Evolutionary conservation across 139 green algal genomes (phyloP), one percentile per base, ranked within the genome.

Genomic region (Chlamydomonas schloesseri): DNA sequence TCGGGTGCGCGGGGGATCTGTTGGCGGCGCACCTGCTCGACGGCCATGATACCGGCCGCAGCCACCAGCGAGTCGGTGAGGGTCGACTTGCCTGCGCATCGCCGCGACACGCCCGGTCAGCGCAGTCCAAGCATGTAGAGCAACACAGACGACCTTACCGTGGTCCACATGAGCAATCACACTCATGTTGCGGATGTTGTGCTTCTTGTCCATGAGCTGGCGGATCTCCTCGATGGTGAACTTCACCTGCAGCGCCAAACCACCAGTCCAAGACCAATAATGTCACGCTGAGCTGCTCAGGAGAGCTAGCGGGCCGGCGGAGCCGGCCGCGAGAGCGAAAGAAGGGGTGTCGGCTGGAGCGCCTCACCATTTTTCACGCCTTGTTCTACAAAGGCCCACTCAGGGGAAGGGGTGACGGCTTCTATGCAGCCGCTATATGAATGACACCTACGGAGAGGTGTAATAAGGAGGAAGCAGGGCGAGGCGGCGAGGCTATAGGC

Each of bases 61-160:
- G 98, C 98, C 84, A 99, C 98, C 87, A 99, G 94, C 20, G 97
- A 99, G 90, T 99, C 98, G 36, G 98, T 98, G 57, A 99, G 92
- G 14, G 96, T 99, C 29, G 96, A 98, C 95, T 99, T 99, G 88
- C 96, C 95, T 97, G 93, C 87, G 82, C 36, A 50, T 50, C 42
- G 42, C 42, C 42, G 10, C 29, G 31, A 28, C 77, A 42, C 46
- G 29, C 46, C 47, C 33, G 29, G 37, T 73, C 78, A 60, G 55
- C 55, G 62, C 37, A 37, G 76, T n/a, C 80, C 26, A 42, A 50
- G 29, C 53, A 53, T 55, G 6, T 55, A 70, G 17, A 24, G 6
- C 11, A 33, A 31, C 29, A 37, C 23, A 47, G 28, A 29, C n/a
- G 11, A n/a, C 60, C 94, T 50, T 83, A 96, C 95, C 96, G 90